These are phyloP conservation scores for Bigelowiella natans DNA, from an alignment of 78 protist species.

Conservation along the genomic window DNA sequence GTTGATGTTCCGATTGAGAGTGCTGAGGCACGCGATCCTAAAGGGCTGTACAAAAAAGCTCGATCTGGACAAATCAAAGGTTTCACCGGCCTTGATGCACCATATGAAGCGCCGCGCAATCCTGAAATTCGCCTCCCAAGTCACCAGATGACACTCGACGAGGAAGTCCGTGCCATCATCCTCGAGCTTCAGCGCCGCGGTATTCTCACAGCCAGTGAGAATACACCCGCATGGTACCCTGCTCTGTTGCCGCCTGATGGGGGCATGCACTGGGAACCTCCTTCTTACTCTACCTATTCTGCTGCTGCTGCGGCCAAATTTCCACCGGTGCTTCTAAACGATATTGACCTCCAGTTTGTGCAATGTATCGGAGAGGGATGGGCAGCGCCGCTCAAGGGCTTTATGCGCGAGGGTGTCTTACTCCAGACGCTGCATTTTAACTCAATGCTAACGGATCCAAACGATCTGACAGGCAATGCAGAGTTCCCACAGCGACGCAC, in stretches of 20 bases:
- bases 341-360: background rate
- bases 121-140: conserved; percentile 18
- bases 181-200: background rate
- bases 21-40: conserved; percentile 33
- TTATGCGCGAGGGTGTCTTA: conserved; percentile 29
- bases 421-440: conserved; percentile 40
- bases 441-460: conserved; percentile 11
- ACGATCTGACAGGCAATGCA: background rate
- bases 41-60: conserved; percentile 40
- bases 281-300: background rate
- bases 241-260: background rate
- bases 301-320: background rate
- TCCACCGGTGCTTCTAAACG: background rate
- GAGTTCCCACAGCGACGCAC: background rate
- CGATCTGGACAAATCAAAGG: conserved; percentile 28
- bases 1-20: conserved; percentile 17
- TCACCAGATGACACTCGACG: background rate
- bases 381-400: conserved; percentile 42
- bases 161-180: background rate
- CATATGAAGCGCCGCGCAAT: conserved; percentile 27
- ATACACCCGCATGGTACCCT: background rate
- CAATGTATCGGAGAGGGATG: conserved; percentile 39
- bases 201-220: background rate
- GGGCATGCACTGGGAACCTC: background rate
- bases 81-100: conserved; percentile 40